Conservation (phyloP, 2,329 filamentous ascomycete species). For the Plectosphaerella sp. region DNA sequence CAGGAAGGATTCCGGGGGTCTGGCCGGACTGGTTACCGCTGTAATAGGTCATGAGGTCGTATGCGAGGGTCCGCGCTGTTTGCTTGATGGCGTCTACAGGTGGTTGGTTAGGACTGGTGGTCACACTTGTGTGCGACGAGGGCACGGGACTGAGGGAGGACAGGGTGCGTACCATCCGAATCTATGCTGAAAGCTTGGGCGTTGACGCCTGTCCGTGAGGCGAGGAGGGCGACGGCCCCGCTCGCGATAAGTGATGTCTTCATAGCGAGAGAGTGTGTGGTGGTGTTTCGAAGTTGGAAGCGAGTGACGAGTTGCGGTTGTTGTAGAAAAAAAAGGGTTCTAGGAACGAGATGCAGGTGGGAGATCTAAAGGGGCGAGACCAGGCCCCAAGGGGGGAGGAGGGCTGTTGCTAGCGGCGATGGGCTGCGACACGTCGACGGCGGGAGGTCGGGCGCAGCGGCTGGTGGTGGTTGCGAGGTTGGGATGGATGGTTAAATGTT, state of each 20-base stretch:
- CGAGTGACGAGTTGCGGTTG: neutral
- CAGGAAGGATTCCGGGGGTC: slow-evolving; percentile 53
- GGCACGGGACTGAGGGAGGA: neutral
- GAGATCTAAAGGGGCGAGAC: neutral
- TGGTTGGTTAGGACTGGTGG: neutral
- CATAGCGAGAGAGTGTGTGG: neutral
- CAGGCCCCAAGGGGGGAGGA: neutral
- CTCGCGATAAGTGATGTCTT: neutral
- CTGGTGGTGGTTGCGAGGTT: neutral
- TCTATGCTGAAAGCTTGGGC: slow-evolving; percentile 4
- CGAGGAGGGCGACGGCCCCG: neutral
- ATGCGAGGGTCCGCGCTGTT: slow-evolving; percentile 41
- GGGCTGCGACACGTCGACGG: neutral
- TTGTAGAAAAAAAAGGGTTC: neutral
- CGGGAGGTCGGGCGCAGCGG: neutral
- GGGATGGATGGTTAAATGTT: too few species aligned
- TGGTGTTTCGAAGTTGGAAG: neutral
- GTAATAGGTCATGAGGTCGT: slow-evolving; percentile 48
- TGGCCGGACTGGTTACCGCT: slow-evolving; percentile 44
- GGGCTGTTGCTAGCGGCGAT: neutral
- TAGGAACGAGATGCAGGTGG: neutral
- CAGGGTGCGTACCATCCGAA: neutral
- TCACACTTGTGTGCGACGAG: neutral
- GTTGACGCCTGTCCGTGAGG: slow-evolving; percentile 3
- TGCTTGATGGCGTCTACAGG: slow-evolving; percentile 38